A percentile compares a stretch with the other conserved stretches of the same genome.
Conservation (phyloP, 176 grass and related monocot species). For the Musa troglodytarum region DNA sequence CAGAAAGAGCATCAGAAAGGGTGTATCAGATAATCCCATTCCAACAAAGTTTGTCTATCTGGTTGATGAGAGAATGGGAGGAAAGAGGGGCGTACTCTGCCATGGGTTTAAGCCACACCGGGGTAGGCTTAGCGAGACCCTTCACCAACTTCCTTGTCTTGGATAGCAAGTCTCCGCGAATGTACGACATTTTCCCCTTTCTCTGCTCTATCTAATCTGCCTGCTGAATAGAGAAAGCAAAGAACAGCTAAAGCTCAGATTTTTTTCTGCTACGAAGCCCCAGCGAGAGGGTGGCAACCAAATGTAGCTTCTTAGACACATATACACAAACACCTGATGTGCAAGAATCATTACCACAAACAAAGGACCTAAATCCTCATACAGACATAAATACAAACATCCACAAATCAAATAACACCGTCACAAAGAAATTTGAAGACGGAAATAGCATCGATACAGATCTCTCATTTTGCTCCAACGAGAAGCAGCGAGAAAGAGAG, state of each 20-base stretch:
- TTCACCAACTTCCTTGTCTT: conserved; percentile 76
- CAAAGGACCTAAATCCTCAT: not conserved
- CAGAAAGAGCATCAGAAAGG: not conserved
- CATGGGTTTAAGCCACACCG: conserved; percentile 86
- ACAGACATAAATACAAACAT: not conserved
- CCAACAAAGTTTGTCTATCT: not conserved
- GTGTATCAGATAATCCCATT: not conserved
- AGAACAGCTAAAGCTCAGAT: too few relatives aligned
- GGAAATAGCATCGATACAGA: too few relatives aligned
- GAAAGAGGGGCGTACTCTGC: conserved; percentile 35
- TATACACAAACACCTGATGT: not conserved
- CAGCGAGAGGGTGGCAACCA: too few relatives aligned
- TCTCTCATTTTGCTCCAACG: too few relatives aligned
- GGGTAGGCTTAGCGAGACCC: conserved; percentile 53
- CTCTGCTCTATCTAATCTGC: not conserved
- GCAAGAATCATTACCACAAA: not conserved
- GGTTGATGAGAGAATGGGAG: not conserved
- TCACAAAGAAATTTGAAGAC: too few relatives aligned
- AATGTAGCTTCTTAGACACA: not conserved
- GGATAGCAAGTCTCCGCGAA: conserved; percentile 57
- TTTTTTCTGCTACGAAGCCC: too few relatives aligned
- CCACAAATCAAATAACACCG: not conserved
- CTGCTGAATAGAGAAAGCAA: not conserved
- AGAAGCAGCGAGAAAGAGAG: too few relatives aligned
- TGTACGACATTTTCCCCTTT: conserved; percentile 58